Conservation (phyloP, 805 yeast genomes). For the Nakazawaea holstii region DNA sequence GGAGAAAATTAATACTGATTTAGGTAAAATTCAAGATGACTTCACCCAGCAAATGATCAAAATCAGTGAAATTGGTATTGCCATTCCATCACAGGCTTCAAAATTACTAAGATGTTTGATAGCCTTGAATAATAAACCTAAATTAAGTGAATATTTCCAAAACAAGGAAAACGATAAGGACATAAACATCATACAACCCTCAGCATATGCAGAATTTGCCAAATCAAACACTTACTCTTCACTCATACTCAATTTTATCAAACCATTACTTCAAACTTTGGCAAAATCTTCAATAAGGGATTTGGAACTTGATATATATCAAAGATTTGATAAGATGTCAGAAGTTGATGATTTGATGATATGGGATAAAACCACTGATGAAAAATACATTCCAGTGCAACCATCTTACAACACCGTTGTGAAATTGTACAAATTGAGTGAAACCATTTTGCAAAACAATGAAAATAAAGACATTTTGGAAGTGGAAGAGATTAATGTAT, state of each 20-base stretch:
- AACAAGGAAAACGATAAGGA: background rate
- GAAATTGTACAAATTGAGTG: constrained; percentile 4
- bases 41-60: background rate
- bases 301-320: background rate
- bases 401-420: constrained; percentile 4
- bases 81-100: background rate
- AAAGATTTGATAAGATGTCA: background rate
- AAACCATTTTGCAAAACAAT: background rate
- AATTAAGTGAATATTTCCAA: background rate
- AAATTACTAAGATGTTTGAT: constrained; percentile 7
- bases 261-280: background rate
- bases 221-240: background rate
- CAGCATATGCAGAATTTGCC: background rate
- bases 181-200: background rate
- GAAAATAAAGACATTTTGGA: constrained; percentile 2
- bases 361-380: constrained; percentile 2
- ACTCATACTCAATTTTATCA: background rate
- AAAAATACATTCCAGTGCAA: constrained; percentile 3
- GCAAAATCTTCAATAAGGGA: background rate
- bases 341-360: background rate
- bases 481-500: background rate
- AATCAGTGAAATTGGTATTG: background rate
- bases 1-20: background rate
- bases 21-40: background rate
- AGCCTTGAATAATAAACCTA: constrained; percentile 1